Base-by-base conservation (phyloP, 2,329 filamentous ascomycete species). In the Colletotrichum simmondsii region DNA sequence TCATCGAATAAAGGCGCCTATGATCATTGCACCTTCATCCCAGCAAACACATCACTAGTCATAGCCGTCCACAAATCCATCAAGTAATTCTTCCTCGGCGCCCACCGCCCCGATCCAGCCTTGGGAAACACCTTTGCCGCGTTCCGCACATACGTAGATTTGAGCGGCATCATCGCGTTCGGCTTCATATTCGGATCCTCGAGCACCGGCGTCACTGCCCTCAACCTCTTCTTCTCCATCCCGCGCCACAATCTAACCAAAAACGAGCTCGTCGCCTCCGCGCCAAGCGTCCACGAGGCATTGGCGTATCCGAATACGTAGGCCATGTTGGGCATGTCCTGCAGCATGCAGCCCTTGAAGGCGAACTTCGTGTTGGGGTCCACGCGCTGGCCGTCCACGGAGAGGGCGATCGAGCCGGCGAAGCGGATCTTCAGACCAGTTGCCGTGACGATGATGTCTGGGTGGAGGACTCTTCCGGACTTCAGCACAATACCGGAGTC, bases 401-500 rank as follows among this genome's bases (percentile, higher is more conserved):
- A 77, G 14, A 92, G 75, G 2, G 82, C 77, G 37, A 89, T 86
- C 24, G 85, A 84, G 28, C 90, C 90, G 1, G 86, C 88, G 49
- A 93, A 83, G 11, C 83, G 79, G 56, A 93, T 79, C 65, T 86
- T 86, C 2, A 92, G 83, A 0, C 92, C 92, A 0, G 92, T 93
- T 0, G 92, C 92, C 0, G 91, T 92, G 66, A 93, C 83, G 75
- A 93, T 91, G 68, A 90, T 85, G 75, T 93, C 91, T 0, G 91
- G 87, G 14, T 86, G 78, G 0, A 93, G 77, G 0, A 73, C 81
- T 76, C 82, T 77, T 3, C 87, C 84, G 2, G 82, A 82, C 10
- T 81, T 74, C 30, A 90, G 83, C 54, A 80, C 76, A 8, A 92
- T 84, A 28, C 83, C 81, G 1, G 80, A 76, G 1, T 81, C 75